These are phyloP conservation scores for Exophiala bonariae DNA, from an alignment of 2,329 filamentous ascomycete genomes.

Conservation along the genomic window DNA sequence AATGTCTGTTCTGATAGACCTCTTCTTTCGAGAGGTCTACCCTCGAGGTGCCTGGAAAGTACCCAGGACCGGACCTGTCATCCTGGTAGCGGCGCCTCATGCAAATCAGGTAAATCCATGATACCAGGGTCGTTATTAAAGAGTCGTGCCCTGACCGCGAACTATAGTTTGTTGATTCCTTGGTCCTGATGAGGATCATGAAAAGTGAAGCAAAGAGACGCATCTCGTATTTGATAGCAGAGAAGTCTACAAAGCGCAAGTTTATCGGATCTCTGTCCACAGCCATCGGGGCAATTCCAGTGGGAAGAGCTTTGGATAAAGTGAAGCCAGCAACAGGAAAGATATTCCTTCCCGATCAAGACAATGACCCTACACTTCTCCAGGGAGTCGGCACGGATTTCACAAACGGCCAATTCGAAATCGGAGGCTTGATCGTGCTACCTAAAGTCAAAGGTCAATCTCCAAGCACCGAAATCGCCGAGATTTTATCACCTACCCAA, in stretches of 20 bases:
- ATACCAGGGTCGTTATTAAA: neutral
- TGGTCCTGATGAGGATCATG: constrained; percentile 88
- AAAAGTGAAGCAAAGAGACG: constrained; percentile 83
- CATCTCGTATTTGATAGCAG: constrained; percentile 88
- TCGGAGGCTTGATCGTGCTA: constrained; percentile 81
- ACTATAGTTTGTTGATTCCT: constrained; percentile 83
- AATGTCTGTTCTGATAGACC: constrained; percentile 73
- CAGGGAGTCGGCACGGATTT: constrained; percentile 82
- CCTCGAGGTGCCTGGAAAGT: constrained; percentile 94
- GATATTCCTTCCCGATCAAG: constrained; percentile 85
- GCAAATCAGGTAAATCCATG: constrained; percentile 74
- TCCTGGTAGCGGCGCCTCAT: constrained; percentile 95
- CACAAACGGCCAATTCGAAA: constrained; percentile 66
- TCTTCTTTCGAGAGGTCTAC: constrained; percentile 98
- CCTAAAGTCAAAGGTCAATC: constrained; percentile 79
- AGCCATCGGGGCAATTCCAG: constrained; percentile 86
- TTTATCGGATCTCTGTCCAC: constrained; percentile 88
- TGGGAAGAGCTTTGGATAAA: constrained; percentile 85
- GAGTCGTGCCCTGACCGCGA: constrained; percentile 9
- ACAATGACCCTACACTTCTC: constrained; percentile 78
- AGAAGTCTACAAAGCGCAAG: constrained; percentile 86
- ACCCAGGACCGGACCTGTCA: constrained; percentile 80
- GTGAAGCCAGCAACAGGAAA: constrained; percentile 76
- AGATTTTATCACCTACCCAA: constrained; percentile 78
- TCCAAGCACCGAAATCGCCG: constrained; percentile 78